Evolutionary conservation across 176 grass and related monocot species (phyloP).

Genomic region (Guadua angustifolia): DNA sequence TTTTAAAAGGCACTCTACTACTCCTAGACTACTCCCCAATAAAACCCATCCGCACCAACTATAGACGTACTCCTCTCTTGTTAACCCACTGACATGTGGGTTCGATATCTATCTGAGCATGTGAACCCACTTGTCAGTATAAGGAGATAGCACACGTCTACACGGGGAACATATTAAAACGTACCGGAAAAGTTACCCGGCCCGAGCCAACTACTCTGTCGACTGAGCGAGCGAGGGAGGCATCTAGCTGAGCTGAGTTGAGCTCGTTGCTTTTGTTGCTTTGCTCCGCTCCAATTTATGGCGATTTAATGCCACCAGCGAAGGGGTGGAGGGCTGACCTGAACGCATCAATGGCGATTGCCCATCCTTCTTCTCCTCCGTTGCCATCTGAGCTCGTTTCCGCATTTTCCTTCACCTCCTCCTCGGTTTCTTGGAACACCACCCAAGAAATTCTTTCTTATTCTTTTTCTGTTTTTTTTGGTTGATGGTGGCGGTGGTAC

Average conservation of each 20-base stretch:
- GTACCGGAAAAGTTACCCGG: slow-evolving; percentile 34
- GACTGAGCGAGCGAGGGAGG: neutral
- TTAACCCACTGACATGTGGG: neutral
- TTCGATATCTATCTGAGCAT: fast-evolving
- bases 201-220: slow-evolving; percentile 37
- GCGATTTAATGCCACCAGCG: slow-evolving; percentile 71
- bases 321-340: slow-evolving; percentile 29
- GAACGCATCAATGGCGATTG: slow-evolving; percentile 12
- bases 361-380: neutral
- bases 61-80: fast-evolving
- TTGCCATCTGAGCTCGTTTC: neutral
- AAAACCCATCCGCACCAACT: fast-evolving
- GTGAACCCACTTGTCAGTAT: neutral
- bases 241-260: neutral
- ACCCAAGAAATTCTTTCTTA: slow-evolving; percentile 11
- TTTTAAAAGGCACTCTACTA: neutral
- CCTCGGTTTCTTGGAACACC: neutral
- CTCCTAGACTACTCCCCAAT: neutral
- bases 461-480: neutral
- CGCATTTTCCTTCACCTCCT: neutral
- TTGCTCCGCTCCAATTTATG: slow-evolving; percentile 67
- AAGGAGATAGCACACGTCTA: fast-evolving
- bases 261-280: slow-evolving; percentile 49
- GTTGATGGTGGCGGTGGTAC: neutral
- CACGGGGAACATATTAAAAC: neutral